Base-by-base conservation (phyloP, 768 basidiomycete genomes). In the Tylopilus subfusipes region DNA sequence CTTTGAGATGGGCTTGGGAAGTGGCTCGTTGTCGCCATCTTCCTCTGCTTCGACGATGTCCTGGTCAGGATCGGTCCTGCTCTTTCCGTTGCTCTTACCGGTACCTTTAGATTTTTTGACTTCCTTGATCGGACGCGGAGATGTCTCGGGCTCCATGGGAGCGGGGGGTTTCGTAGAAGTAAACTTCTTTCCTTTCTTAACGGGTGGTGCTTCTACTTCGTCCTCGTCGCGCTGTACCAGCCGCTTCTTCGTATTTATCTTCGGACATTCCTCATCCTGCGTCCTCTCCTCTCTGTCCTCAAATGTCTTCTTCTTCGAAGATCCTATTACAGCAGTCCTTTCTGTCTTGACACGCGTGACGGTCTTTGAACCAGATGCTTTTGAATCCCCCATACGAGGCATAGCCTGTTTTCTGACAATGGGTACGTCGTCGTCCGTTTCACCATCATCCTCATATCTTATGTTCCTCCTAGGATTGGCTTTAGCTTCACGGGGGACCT, bases 131-230 rank as follows among this genome's bases (percentile, higher is more conserved):
- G 42, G 29, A 24, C 7, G 45, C 7, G 16, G 24, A 3, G 10
- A 9, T 3, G 24, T 34, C 3, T 40, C n/a, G n/a, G 24, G 21
- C 7, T 47, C 50, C 6, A 29, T 9, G 12, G 4, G 6, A n/a
- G 12, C 6, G 29, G 46, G 39, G 10, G 38, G 10, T 45, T 55
- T 56, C 19, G 27, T 33, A 34, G 52, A 27, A 0, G 33, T 53
- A 25, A 54, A 43, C 9, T 27, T 54, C 13, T 46, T 67, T n/a
- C 44, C 43, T 49, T 53, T 65, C 63, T 69, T 68, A 29, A 38
- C 6, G 7, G 60, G 52, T 0, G 43, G 51, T 38, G 39, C 29
- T 13, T 1, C 29, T 9, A 27, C 25, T 7, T 44, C 49, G 2
- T 46, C 51, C 12, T 60, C 53, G 12, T 51, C 64, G 18, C 3